Evolutionary conservation across 805 yeast genomes (phyloP), one percentile per base, ranked within the genome.

Genomic region (Yarrowia keelungensis): DNA sequence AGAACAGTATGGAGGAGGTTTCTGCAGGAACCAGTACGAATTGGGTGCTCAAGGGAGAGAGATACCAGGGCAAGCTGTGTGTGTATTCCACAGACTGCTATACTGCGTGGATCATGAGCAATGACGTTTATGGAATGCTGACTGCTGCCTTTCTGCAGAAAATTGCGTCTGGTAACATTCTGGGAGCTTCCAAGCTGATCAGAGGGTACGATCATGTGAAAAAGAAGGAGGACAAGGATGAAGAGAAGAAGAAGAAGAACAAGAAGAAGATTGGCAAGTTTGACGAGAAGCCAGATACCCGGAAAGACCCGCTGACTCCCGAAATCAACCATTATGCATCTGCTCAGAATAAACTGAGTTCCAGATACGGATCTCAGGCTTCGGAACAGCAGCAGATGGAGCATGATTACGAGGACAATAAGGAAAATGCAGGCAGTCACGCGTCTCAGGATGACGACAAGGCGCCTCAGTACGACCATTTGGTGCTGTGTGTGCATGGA

Each of bases 401-500:
- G 38, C 58, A 72, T 16, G 79, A 76, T 50, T 74, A 76, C 50
- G 64, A 64, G 38, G 67, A 43, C 11, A 32, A 46, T 10, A 59
- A 64, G 42, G 69, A 69, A 14, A 45, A 61, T 22, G 53, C 54
- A 16, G 42, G 68, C 8, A 45, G 45, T 8, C 65, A 47, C 41
- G 69, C 26, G 12, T 32, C 39, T 32, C 61, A 53, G 12, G 19
- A 51, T 5, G 69, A 64, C 15, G 39, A 39, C 16, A 14, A 41
- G 7, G 59, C 46, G 45, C 86, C 54, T 77, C 81, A 62, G 77
- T 86, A 51, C 32, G 87, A 87, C 43, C 91, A 88, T 74, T 79
- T 94, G 71, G 86, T 93, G 1, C 80, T 94, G n/a, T 92, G 97
- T 75, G 85, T 94, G 38, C 99, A 94, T 79, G 99, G 99, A 0